A percentile compares a stretch with the other conserved stretches of the same genome.
phyloP scores from a whole-genome alignment of 2,329 filamentous ascomycete species.

The Amphichorda felina region DNA sequence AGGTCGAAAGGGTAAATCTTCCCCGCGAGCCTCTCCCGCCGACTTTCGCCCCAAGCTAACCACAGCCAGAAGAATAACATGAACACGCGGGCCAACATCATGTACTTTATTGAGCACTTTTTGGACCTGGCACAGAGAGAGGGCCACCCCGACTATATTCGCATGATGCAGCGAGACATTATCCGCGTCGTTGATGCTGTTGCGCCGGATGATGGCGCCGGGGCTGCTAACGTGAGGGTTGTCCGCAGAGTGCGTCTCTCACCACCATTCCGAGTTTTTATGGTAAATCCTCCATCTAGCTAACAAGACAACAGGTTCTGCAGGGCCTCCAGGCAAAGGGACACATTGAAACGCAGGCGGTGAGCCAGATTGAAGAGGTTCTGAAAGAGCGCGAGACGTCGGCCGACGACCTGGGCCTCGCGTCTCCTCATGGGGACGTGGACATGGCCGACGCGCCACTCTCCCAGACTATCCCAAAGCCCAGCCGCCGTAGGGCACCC shows the following conservation, averaged over 20 bases:
- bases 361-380: conserved; percentile 70
- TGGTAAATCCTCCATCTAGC: too few relatives aligned
- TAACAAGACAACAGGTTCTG: conserved; percentile 40
- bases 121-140: conserved; percentile 75
- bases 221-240: conserved; percentile 88
- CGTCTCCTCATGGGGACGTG: conserved; percentile 34
- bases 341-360: conserved; percentile 63
- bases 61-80: conserved; percentile 62
- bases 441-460: conserved; percentile 25
- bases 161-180: conserved; percentile 93
- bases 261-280: not conserved
- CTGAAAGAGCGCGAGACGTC: conserved; percentile 67
- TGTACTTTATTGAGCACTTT: conserved; percentile 97
- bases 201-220: conserved; percentile 73
- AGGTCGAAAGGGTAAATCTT: conserved; percentile 65
- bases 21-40: conserved; percentile 2
- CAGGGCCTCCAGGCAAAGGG: conserved; percentile 57
- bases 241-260: conserved; percentile 56
- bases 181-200: conserved; percentile 85
- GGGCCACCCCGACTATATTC: conserved; percentile 68
- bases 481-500: conserved; percentile 16
- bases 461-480: conserved; percentile 25
- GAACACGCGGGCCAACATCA: conserved; percentile 96
- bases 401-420: conserved; percentile 40
- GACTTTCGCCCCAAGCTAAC: not conserved